A percentile compares a stretch with the other conserved stretches of the same genome.
phyloP scores from a whole-genome alignment of 805 yeast genomes.

The Kodamaea kakaduensis region DNA sequence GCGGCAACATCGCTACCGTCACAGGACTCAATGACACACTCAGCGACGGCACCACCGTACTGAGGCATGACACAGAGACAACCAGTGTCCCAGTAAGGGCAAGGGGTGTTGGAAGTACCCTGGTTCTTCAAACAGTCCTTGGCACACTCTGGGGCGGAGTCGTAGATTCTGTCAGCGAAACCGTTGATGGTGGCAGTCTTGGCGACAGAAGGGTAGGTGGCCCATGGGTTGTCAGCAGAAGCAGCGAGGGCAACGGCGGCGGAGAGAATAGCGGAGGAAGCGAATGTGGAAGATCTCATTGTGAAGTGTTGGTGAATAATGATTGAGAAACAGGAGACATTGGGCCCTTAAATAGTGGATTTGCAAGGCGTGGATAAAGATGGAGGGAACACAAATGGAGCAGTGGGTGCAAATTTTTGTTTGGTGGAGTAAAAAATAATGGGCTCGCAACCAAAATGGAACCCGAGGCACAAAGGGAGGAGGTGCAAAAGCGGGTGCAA shows the following conservation, averaged over 20 bases:
- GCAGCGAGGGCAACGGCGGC: constrained; percentile 8
- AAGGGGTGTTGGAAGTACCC: constrained; percentile 35
- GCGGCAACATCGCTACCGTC: constrained; percentile 30
- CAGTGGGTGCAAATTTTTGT: no score
- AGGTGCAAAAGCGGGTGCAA: no score
- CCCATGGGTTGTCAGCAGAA: constrained; percentile 14
- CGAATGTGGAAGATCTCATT: constrained; percentile 9
- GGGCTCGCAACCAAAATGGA: no score
- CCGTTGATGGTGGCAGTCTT: constrained; percentile 41
- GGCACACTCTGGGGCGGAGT: constrained; percentile 34
- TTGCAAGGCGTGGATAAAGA: background rate
- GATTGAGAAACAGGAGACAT: background rate
- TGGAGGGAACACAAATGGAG: background rate
- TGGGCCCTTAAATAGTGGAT: background rate
- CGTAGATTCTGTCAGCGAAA: constrained; percentile 37
- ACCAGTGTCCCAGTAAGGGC: constrained; percentile 47
- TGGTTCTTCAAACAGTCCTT: constrained; percentile 28
- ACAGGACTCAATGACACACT: constrained; percentile 27
- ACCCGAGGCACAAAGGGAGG: no score
- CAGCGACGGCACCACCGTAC: constrained; percentile 31
- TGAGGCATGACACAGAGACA: constrained; percentile 41
- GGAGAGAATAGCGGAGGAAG: constrained; percentile 5
- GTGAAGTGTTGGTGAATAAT: background rate
- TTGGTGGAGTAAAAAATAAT: no score
- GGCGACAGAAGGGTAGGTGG: constrained; percentile 31